Evolutionary conservation across 1,139 yeast species (phyloP), one percentile per base, ranked within the genome.

Genomic region (Pichia sp.): DNA sequence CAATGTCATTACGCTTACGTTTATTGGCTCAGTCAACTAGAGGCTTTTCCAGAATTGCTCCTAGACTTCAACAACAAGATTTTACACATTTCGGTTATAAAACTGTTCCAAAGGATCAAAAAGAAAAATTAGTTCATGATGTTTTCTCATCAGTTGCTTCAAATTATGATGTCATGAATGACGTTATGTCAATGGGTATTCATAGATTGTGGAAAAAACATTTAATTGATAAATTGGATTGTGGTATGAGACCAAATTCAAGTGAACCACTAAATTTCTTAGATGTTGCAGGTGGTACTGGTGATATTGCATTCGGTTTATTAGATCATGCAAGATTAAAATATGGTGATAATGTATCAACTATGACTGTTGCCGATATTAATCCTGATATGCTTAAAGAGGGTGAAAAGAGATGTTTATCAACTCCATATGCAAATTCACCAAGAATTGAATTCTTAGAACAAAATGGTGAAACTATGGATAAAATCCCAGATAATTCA

Each of bases 281-380:
- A 54, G 99, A 92, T 68, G 97, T 94, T 48, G 99, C 98, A 36
- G 99, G 98, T 50, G 99, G 99, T 30, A 89, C 97, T 16, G 99
- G 98, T 42, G 99, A 92, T 64, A 90, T 92, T 68, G 98, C 98
- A 1, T 89, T 89, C 69, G 94, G 98, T 7, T 76, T 94, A 53
- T 72, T 92, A 55, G 96, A 90, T 59, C 96, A 92, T 64, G 97
- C 97, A 12, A 82, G 85, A 55, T 69, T 74, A 44, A 80, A 81
- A 56, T 88, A 80, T 64, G 83, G 85, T 46, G 99, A 92, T 68
- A 74, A 70, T 43, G 72, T 74, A 54, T 80, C 90, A 35, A 79
- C 82, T 27, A 94, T 92, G 92, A 88, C 92, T 20, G 79, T 92
- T 47, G 95, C 90, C 6, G 99, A 92, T 68, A 92, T 92, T 67